Percentiles rank a stretch among this genome's conserved stretches.
phyloP scores from a whole-genome alignment of 108 stramenopile genomes.

The Mayamaea pseudoterrestris region DNA sequence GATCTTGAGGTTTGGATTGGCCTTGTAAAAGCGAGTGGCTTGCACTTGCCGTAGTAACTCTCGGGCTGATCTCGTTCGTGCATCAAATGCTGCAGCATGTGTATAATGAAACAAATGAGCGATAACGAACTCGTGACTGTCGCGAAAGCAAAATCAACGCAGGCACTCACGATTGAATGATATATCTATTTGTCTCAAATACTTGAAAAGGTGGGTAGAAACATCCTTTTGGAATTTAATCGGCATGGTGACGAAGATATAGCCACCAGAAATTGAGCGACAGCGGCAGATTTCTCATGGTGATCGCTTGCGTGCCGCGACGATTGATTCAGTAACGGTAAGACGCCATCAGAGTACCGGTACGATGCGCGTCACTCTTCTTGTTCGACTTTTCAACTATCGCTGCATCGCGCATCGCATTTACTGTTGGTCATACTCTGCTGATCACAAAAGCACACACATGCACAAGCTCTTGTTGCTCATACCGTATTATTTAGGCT shows the following conservation, averaged over 20 bases:
- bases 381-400: no score
- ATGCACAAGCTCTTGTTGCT: no score
- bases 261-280: no score
- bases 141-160: neutral
- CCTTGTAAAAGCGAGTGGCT: slow-evolving; percentile 14
- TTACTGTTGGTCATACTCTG: no score
- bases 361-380: no score
- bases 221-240: slow-evolving; percentile 43
- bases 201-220: slow-evolving; percentile 42
- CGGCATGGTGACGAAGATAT: slow-evolving; percentile 14
- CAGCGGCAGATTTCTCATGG: no score
- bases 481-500: no score
- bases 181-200: slow-evolving; percentile 25
- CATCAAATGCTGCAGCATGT: slow-evolving; percentile 29
- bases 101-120: neutral
- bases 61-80: slow-evolving; percentile 28
- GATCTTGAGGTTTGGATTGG: slow-evolving; percentile 36
- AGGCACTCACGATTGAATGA: slow-evolving; percentile 34
- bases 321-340: no score
- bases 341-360: no score
- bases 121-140: slow-evolving; percentile 3
- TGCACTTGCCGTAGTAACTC: slow-evolving; percentile 38
- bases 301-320: no score
- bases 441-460: no score
- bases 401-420: no score